Conservation (phyloP, 192 early-diverging fungal genomes). For the Chytriomyces sp. region DNA sequence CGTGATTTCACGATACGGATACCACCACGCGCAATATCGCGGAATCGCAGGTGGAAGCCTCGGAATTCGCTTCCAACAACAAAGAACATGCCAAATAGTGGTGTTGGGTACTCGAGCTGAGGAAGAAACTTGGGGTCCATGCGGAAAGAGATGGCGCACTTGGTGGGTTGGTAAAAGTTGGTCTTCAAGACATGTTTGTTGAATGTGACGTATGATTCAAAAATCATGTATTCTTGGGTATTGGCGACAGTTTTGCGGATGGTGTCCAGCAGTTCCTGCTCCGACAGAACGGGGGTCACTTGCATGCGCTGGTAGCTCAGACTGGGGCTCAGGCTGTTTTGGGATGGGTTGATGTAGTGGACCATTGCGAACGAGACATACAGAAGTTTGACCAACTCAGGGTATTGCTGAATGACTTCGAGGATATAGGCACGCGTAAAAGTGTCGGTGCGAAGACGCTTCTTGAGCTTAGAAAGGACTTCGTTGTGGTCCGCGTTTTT, state of each 20-base stretch:
- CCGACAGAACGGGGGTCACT: constrained; percentile 71
- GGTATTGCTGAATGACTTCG: constrained; percentile 94
- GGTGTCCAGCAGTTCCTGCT: constrained; percentile 85
- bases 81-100: constrained; percentile 93
- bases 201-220: constrained; percentile 94
- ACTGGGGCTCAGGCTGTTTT: constrained; percentile 64
- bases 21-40: constrained; percentile 96
- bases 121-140: constrained; percentile 93
- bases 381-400: constrained; percentile 87
- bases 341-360: constrained; percentile 81
- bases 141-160: constrained; percentile 99
- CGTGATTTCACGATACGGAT: constrained; percentile 97
- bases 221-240: constrained; percentile 87
- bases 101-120: constrained; percentile 90
- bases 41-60: constrained; percentile 98
- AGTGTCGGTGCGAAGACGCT: constrained; percentile 93
- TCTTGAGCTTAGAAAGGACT: constrained; percentile 96
- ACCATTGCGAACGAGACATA: constrained; percentile 93
- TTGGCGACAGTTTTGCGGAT: constrained; percentile 87
- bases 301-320: constrained; percentile 89
- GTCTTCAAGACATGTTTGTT: constrained; percentile 98
- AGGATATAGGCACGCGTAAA: constrained; percentile 97
- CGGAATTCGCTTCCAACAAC: constrained; percentile 98
- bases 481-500: constrained; percentile 84
- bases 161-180: constrained; percentile 99